Percentiles rank a stretch among this genome's conserved stretches.
Evolutionary conservation across 2,329 filamentous ascomycete species (phyloP).

Genomic region (Dactylellina sp.): DNA sequence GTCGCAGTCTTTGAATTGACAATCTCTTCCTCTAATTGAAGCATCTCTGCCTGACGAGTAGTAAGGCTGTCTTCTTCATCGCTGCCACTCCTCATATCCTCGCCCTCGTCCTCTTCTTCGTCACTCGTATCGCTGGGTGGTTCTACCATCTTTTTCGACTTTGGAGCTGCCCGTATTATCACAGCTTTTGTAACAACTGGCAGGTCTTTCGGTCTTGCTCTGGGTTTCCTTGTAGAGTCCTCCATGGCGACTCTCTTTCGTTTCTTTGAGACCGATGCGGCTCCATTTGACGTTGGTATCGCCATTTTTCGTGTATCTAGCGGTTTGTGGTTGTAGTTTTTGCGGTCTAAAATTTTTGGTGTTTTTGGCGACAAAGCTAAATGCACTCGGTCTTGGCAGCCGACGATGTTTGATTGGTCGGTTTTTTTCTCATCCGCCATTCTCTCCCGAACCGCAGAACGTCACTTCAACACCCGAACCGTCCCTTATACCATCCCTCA

Average conservation of each 20-base stretch:
- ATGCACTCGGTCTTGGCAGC: conserved; percentile 42
- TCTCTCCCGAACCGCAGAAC: conserved; percentile 54
- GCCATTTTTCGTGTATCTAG: conserved; percentile 42
- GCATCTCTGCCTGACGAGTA: conserved; percentile 71
- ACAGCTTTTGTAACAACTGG: conserved; percentile 51
- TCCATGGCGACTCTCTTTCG: conserved; percentile 51
- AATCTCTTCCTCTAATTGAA: conserved; percentile 82
- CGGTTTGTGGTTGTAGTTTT: not conserved
- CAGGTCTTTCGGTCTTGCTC: conserved; percentile 35
- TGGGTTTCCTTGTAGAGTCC: conserved; percentile 23
- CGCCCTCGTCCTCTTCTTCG: conserved; percentile 33
- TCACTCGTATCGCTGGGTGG: conserved; percentile 40
- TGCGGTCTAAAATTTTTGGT: conserved; percentile 43
- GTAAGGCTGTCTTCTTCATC: conserved; percentile 39
- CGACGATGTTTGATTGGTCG: conserved; percentile 48
- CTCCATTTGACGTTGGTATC: conserved; percentile 38
- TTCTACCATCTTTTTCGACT: conserved; percentile 16
- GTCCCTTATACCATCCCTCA: conserved; percentile 22
- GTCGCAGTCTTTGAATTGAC: conserved; percentile 92
- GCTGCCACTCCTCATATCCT: conserved; percentile 33
- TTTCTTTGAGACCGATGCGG: conserved; percentile 45
- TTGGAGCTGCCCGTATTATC: conserved; percentile 43
- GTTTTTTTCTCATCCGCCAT: conserved; percentile 52
- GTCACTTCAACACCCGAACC: conserved; percentile 57
- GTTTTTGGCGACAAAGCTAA: conserved; percentile 33